Evolutionary conservation across 2,329 filamentous ascomycete species (phyloP).

Genomic region (Aspergillus proliferans): DNA sequence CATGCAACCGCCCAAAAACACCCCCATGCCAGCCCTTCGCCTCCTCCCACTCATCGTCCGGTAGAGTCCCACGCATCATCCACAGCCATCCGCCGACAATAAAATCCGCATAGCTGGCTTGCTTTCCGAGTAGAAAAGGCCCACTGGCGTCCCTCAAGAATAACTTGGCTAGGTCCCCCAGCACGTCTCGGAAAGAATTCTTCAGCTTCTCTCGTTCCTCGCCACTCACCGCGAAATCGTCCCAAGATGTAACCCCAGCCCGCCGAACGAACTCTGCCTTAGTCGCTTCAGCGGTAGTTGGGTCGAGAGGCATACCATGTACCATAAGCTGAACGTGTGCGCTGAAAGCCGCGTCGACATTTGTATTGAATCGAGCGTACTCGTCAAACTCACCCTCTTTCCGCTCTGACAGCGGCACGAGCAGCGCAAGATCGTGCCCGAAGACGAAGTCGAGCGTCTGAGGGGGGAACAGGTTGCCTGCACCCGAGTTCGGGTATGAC

Average conservation of each 20-base stretch:
- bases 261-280: constrained; percentile 48
- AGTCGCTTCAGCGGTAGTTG: constrained; percentile 38
- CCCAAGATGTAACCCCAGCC: constrained; percentile 39
- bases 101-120: constrained; percentile 49
- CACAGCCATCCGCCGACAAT: constrained; percentile 54
- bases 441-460: constrained; percentile 39
- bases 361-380: constrained; percentile 47
- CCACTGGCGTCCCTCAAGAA: constrained; percentile 38
- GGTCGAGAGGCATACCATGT: constrained; percentile 47
- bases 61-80: constrained; percentile 40
- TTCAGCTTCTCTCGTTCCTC: constrained; percentile 38
- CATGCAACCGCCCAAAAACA: constrained; percentile 47
- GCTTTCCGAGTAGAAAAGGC: constrained; percentile 45
- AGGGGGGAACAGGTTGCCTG: constrained; percentile 45
- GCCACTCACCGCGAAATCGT: constrained; percentile 28
- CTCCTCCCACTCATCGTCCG: constrained; percentile 43
- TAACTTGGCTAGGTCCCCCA: constrained; percentile 40
- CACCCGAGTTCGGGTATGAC: constrained; percentile 43
- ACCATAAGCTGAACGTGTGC: constrained; percentile 38
- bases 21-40: constrained; percentile 44
- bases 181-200: constrained; percentile 34
- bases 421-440: constrained; percentile 18
- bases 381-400: constrained; percentile 22
- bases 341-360: constrained; percentile 50
- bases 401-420: constrained; percentile 36